Conservation (phyloP, 202 grass and related monocot species). For the Hordeum pubiflorum region DNA sequence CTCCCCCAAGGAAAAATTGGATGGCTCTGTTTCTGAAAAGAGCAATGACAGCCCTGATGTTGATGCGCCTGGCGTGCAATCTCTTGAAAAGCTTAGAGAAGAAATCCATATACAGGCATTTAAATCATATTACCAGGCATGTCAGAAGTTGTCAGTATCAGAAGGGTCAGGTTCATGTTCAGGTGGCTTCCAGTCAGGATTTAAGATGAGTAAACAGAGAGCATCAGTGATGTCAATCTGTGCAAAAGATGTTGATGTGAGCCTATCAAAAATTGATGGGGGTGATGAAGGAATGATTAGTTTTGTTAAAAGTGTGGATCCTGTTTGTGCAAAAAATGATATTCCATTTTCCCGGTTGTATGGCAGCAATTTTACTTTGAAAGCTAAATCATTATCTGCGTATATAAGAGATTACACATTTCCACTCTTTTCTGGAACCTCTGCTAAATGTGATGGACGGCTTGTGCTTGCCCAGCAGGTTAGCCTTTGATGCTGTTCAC, state of each 20-base stretch:
- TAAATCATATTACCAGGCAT: slow-evolving; percentile 75
- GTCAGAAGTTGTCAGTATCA: slow-evolving; percentile 62
- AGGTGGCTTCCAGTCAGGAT: slow-evolving; percentile 85
- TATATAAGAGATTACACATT: slow-evolving; percentile 84
- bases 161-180: slow-evolving; percentile 79
- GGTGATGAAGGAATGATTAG: slow-evolving; percentile 85
- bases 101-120: slow-evolving; percentile 75
- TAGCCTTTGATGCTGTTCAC: slow-evolving; percentile 9
- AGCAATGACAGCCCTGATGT: slow-evolving; percentile 42
- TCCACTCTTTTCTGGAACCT: slow-evolving; percentile 77
- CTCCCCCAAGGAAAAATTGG: slow-evolving; percentile 40
- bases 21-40: slow-evolving; percentile 42
- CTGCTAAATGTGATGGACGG: slow-evolving; percentile 83
- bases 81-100: slow-evolving; percentile 57
- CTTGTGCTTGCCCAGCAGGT: slow-evolving; percentile 97
- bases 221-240: slow-evolving; percentile 71
- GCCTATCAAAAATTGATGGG: slow-evolving; percentile 80
- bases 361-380: slow-evolving; percentile 85
- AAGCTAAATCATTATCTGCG: slow-evolving; percentile 60
- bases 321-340: slow-evolving; percentile 73
- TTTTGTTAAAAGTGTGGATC: slow-evolving; percentile 70
- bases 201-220: slow-evolving; percentile 70
- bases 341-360: slow-evolving; percentile 92
- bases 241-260: slow-evolving; percentile 84
- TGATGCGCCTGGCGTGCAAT: slow-evolving; percentile 29